Conservation (phyloP, 169 alveolate genomes). For the Ichthyophthirius multifiliis region DNA sequence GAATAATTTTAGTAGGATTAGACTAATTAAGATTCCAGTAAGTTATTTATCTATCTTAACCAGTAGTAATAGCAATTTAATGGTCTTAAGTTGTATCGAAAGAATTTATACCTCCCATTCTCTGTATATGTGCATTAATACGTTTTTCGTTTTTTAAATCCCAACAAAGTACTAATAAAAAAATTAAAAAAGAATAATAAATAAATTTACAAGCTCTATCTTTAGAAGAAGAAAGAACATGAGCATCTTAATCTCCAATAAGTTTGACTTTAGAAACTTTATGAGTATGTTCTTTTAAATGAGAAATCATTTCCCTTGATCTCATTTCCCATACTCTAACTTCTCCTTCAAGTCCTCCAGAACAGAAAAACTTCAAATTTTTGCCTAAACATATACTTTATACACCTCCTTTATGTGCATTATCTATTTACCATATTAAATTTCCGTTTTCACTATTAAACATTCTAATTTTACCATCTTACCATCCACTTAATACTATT, state of each 20-base stretch:
- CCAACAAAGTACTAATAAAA: slow-evolving; percentile 54
- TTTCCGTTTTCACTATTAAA: slow-evolving; percentile 74
- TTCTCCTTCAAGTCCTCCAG: slow-evolving; percentile 87
- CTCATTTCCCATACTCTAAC: slow-evolving; percentile 87
- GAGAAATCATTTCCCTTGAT: slow-evolving; percentile 83
- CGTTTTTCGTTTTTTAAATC: slow-evolving; percentile 82
- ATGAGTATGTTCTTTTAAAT: slow-evolving; percentile 83
- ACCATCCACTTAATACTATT: slow-evolving; percentile 80
- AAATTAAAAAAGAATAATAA: background rate
- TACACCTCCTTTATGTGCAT: slow-evolving; percentile 83
- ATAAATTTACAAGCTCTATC: slow-evolving; percentile 60
- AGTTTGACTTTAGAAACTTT: slow-evolving; percentile 76
- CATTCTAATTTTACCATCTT: slow-evolving; percentile 78
- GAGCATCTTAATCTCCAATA: slow-evolving; percentile 69
- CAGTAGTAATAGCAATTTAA: slow-evolving; percentile 70
- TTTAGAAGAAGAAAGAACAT: slow-evolving; percentile 72
- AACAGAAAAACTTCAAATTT: slow-evolving; percentile 68
- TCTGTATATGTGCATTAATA: slow-evolving; percentile 76
- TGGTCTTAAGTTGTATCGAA: slow-evolving; percentile 65
- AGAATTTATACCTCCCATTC: slow-evolving; percentile 86
- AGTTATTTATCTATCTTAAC: slow-evolving; percentile 83
- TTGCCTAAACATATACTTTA: slow-evolving; percentile 63
- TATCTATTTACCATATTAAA: slow-evolving; percentile 81
- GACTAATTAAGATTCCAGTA: slow-evolving; percentile 83
- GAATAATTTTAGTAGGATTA: slow-evolving; percentile 58